phyloP scores from a whole-genome alignment of 495 filamentous ascomycete genomes.

The Aspergillus affinis region DNA sequence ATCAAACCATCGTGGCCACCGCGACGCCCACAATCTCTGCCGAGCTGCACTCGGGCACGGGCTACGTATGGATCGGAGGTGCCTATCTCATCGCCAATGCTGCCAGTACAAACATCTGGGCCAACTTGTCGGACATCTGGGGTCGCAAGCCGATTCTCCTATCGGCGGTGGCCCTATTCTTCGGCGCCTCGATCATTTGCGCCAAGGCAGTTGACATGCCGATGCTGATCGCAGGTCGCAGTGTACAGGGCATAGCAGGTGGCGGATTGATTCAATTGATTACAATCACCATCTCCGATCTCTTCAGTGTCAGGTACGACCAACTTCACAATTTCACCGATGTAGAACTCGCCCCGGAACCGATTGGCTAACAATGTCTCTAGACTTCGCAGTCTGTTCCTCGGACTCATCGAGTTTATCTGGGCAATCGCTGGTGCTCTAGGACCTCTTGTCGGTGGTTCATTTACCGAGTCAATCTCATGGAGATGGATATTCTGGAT shows the following conservation, averaged over 20 bases:
- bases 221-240: constrained; percentile 55
- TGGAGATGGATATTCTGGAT: constrained; percentile 77
- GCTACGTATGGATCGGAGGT: constrained; percentile 67
- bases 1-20: constrained; percentile 63
- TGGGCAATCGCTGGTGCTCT: constrained; percentile 59
- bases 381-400: constrained; percentile 50
- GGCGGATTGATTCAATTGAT: constrained; percentile 54
- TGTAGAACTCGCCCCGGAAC: background rate
- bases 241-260: constrained; percentile 55
- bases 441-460: constrained; percentile 69
- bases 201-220: constrained; percentile 49
- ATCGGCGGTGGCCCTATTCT: constrained; percentile 44
- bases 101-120: constrained; percentile 55
- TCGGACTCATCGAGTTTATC: constrained; percentile 54
- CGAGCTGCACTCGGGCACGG: constrained; percentile 56
- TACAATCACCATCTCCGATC: constrained; percentile 55
- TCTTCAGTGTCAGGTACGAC: constrained; percentile 56
- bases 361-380: background rate
- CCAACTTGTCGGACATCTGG: constrained; percentile 61
- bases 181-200: constrained; percentile 46
- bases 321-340: background rate
- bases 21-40: constrained; percentile 58
- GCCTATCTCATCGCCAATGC: constrained; percentile 61
- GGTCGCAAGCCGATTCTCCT: constrained; percentile 56
- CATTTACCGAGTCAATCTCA: constrained; percentile 58